Percentiles rank a stretch among this genome's conserved stretches.
These are phyloP conservation scores for Lachnellula suecica DNA, from an alignment of 2,329 filamentous ascomycete species.

Conservation along the genomic window DNA sequence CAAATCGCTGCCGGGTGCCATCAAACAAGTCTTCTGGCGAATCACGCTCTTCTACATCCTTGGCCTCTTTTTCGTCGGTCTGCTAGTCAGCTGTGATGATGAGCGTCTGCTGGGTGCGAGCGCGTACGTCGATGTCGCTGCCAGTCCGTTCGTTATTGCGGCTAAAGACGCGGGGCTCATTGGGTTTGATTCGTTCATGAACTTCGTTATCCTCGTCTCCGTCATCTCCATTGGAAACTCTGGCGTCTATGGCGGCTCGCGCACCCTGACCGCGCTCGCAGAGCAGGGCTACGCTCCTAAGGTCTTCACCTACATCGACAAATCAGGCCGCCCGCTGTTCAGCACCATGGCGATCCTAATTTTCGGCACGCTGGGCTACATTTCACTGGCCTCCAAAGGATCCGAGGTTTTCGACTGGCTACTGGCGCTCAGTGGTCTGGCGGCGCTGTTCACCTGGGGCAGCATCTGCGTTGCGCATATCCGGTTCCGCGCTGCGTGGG, in stretches of 20 bases:
- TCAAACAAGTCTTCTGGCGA: slow-evolving; percentile 95
- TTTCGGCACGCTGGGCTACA: slow-evolving; percentile 74
- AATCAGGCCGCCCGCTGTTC: slow-evolving; percentile 74
- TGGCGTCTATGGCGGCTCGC: slow-evolving; percentile 85
- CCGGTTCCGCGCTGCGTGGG: slow-evolving; percentile 84
- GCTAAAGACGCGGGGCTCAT: slow-evolving; percentile 81
- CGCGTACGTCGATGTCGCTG: slow-evolving; percentile 62
- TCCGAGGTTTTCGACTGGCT: slow-evolving; percentile 75
- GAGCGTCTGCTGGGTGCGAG: slow-evolving; percentile 59
- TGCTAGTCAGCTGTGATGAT: slow-evolving; percentile 76
- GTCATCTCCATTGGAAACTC: slow-evolving; percentile 92
- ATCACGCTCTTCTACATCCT: slow-evolving; percentile 90
- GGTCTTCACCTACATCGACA: slow-evolving; percentile 78
- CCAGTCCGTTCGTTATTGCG: slow-evolving; percentile 91
- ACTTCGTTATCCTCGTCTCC: slow-evolving; percentile 88
- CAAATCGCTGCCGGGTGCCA: slow-evolving; percentile 79
- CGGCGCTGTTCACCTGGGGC: slow-evolving; percentile 76
- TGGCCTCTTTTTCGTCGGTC: slow-evolving; percentile 75
- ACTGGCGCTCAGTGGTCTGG: slow-evolving; percentile 70
- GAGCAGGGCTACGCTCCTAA: slow-evolving; percentile 82
- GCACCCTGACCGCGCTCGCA: slow-evolving; percentile 85
- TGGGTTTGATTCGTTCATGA: slow-evolving; percentile 85
- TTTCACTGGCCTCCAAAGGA: slow-evolving; percentile 53
- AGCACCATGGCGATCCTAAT: slow-evolving; percentile 67
- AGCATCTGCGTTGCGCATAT: slow-evolving; percentile 91